Evolutionary conservation across 108 stramenopile species (phyloP).

Genomic region (Cyclotella sp.): DNA sequence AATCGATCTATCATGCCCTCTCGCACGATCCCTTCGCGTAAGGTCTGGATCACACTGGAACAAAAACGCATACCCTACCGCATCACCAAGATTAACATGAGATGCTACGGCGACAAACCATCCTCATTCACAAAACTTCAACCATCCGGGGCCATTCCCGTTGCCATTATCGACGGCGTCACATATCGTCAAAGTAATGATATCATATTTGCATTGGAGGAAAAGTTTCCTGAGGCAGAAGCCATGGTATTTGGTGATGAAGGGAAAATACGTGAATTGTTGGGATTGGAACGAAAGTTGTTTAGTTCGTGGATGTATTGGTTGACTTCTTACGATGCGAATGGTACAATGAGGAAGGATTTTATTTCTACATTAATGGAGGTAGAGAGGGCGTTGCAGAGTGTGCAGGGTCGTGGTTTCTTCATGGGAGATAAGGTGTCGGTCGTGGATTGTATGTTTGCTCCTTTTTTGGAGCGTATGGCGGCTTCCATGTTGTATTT

Average conservation of each 20-base stretch:
- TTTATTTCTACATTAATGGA: constrained; percentile 67
- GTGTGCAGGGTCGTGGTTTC: constrained; percentile 68
- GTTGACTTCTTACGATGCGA: constrained; percentile 70
- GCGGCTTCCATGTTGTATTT: constrained; percentile 86
- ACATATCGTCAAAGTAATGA: constrained; percentile 85
- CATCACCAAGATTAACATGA: constrained; percentile 91
- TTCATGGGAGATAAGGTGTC: constrained; percentile 79
- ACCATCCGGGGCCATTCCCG: constrained; percentile 82
- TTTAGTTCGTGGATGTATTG: constrained; percentile 92
- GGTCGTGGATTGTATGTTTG: constrained; percentile 87
- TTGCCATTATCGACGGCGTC: constrained; percentile 81
- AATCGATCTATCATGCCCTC: background rate
- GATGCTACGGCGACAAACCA: constrained; percentile 89
- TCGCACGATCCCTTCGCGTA: background rate
- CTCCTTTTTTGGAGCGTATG: constrained; percentile 91
- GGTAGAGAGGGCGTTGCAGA: constrained; percentile 72
- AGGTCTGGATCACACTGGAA: constrained; percentile 76
- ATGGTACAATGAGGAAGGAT: constrained; percentile 36
- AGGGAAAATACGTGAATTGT: constrained; percentile 59
- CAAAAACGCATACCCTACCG: constrained; percentile 88
- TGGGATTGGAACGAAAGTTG: constrained; percentile 83
- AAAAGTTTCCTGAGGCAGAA: constrained; percentile 60
- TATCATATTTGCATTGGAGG: constrained; percentile 77
- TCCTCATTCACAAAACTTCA: constrained; percentile 70
- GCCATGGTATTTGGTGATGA: constrained; percentile 45